Conservation (phyloP, 169 alveolate genomes). For the Plasmodium adleri region DNA sequence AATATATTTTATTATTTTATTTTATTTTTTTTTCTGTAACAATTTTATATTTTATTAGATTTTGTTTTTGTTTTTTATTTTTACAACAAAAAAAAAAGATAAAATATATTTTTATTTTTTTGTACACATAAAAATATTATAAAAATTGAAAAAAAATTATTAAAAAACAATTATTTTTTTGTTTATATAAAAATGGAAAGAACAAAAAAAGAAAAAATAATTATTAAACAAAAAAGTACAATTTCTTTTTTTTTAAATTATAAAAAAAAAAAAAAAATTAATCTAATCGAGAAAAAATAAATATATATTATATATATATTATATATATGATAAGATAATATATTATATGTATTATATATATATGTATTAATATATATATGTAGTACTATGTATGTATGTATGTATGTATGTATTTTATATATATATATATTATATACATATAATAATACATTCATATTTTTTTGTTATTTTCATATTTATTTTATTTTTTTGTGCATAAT, state of each 20-base stretch:
- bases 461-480: background rate
- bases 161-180: conserved; percentile 6
- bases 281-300: too few relatives aligned
- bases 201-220: too few relatives aligned
- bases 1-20: too few relatives aligned
- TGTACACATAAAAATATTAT: background rate
- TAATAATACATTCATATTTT: too few relatives aligned
- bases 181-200: too few relatives aligned
- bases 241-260: background rate
- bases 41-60: too few relatives aligned
- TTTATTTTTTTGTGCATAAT: background rate
- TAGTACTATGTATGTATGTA: background rate
- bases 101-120: conserved; percentile 10
- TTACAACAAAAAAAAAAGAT: too few relatives aligned
- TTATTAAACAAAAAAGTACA: too few relatives aligned
- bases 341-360: background rate
- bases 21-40: too few relatives aligned
- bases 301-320: too few relatives aligned
- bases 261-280: conserved; percentile 6
- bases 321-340: too few relatives aligned
- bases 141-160: conserved; percentile 5
- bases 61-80: too few relatives aligned
- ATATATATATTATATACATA: background rate
- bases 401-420: background rate
- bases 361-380: background rate